A percentile compares a stretch with the other conserved stretches of the same genome.
Conservation (phyloP, 1,284 basidiomycete genomes). For the Athelia psychrophila region DNA sequence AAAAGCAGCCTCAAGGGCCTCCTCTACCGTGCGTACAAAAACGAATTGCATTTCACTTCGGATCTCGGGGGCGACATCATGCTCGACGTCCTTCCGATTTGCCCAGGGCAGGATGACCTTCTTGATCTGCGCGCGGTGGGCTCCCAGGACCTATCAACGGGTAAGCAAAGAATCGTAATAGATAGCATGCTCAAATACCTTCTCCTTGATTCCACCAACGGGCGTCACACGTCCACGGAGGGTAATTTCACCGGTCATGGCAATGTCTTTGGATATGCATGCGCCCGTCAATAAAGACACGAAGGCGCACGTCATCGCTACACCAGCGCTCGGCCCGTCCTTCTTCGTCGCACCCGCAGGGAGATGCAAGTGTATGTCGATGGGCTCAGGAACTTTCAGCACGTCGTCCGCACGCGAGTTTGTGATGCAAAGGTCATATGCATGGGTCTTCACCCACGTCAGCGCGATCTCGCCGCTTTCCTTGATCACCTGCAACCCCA, state of each 20-base stretch:
- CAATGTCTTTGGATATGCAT: slow-evolving; percentile 64
- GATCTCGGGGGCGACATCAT: slow-evolving; percentile 75
- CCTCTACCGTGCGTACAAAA: slow-evolving; percentile 75
- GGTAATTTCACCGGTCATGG: slow-evolving; percentile 89
- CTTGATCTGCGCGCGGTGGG: slow-evolving; percentile 79
- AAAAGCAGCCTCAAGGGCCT: slow-evolving; percentile 81
- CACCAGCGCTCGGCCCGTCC: slow-evolving; percentile 87
- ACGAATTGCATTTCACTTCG: slow-evolving; percentile 73
- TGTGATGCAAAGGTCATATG: slow-evolving; percentile 79
- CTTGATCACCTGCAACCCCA: slow-evolving; percentile 71
- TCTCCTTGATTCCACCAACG: slow-evolving; percentile 84
- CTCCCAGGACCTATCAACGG: slow-evolving; percentile 59
- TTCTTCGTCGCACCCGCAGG: slow-evolving; percentile 88
- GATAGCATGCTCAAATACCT: too few species aligned
- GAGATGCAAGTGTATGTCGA: slow-evolving; percentile 88
- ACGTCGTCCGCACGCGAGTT: slow-evolving; percentile 67
- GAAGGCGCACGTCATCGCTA: slow-evolving; percentile 87
- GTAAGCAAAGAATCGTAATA: background rate
- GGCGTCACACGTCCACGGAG: slow-evolving; percentile 76
- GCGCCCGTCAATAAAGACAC: slow-evolving; percentile 80
- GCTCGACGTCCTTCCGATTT: slow-evolving; percentile 84
- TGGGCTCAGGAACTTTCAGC: slow-evolving; percentile 61
- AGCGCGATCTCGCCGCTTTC: slow-evolving; percentile 87
- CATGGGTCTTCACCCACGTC: slow-evolving; percentile 84
- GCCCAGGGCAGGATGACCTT: slow-evolving; percentile 81